Percentiles rank a stretch among this genome's conserved stretches.
Evolutionary conservation across 495 filamentous ascomycete genomes (phyloP).

Genomic region (Penicillium ochrochloron): DNA sequence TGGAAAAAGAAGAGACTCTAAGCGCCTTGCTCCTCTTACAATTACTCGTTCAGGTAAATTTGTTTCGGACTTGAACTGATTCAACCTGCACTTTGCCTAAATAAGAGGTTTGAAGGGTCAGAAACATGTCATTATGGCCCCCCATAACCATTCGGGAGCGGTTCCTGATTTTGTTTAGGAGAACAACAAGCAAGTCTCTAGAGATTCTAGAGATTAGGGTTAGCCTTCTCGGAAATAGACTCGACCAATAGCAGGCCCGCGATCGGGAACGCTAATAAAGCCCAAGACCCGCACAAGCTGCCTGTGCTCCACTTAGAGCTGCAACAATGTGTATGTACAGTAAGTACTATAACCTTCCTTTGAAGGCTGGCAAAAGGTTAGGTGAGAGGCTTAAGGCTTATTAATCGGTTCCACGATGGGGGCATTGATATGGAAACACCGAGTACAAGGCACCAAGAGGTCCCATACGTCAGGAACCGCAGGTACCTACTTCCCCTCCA

Average conservation of each 20-base stretch:
- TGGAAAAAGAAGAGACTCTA: too few relatives aligned
- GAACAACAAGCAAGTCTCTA: not conserved
- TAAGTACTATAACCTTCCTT: constrained; percentile 9
- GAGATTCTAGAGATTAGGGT: not conserved
- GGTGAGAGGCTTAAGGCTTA: not conserved
- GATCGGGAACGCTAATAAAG: constrained; percentile 16
- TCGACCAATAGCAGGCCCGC: constrained; percentile 15
- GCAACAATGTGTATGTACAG: constrained; percentile 4
- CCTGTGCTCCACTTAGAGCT: constrained; percentile 12
- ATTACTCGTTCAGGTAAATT: too few relatives aligned
- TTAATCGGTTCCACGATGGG: constrained; percentile 14
- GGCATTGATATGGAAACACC: constrained; percentile 18
- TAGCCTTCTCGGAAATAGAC: constrained; percentile 1
- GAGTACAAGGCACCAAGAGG: not conserved
- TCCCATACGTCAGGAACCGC: constrained; percentile 33
- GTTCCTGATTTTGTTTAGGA: too few relatives aligned
- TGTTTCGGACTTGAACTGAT: too few relatives aligned
- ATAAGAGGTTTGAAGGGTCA: too few relatives aligned
- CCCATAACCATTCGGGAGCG: too few relatives aligned
- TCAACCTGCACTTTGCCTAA: too few relatives aligned
- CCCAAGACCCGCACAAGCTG: constrained; percentile 9
- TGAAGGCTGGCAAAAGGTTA: not conserved
- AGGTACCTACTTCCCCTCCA: constrained; percentile 9
- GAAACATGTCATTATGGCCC: too few relatives aligned
- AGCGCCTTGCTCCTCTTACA: too few relatives aligned